phyloP scores from a whole-genome alignment of 768 basidiomycete genomes.

The Lanmaoa pseudosensibilis region DNA sequence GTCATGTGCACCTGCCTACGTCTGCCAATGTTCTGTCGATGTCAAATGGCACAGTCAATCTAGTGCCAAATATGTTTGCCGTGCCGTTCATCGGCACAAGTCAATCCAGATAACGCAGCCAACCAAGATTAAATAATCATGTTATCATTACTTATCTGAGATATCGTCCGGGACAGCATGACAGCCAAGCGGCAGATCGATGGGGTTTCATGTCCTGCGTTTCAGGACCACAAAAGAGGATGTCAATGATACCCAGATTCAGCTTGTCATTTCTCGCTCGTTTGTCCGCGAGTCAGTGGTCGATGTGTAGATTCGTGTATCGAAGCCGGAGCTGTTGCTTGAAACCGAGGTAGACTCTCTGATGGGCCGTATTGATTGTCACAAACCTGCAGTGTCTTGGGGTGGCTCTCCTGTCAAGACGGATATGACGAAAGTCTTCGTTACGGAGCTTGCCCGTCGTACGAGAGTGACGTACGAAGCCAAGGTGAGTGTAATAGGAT shows the following conservation, averaged over 20 bases:
- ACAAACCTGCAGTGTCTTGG: not conserved
- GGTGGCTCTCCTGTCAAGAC: not conserved
- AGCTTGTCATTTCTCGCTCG: not conserved
- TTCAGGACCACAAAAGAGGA: conserved; percentile 9
- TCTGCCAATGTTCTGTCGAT: not conserved
- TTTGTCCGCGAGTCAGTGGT: not conserved
- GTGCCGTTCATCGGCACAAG: not conserved
- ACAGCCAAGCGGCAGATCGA: not conserved
- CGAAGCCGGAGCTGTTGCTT: too few species aligned
- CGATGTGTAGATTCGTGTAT: not conserved
- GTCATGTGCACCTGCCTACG: not conserved
- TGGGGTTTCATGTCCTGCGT: conserved; percentile 1
- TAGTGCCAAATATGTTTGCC: not conserved
- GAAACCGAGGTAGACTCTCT: too few species aligned
- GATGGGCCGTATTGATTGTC: too few species aligned
- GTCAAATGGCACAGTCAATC: not conserved
- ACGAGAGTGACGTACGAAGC: not conserved
- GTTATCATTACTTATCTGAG: not conserved
- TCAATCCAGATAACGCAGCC: not conserved
- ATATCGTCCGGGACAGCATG: not conserved
- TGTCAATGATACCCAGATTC: not conserved
- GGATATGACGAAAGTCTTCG: not conserved
- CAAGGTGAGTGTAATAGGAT: not conserved
- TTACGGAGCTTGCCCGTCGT: not conserved
- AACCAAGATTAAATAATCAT: not conserved